Base-by-base conservation (phyloP, 83 land plant genomes). In the Picea engelmannii region DNA sequence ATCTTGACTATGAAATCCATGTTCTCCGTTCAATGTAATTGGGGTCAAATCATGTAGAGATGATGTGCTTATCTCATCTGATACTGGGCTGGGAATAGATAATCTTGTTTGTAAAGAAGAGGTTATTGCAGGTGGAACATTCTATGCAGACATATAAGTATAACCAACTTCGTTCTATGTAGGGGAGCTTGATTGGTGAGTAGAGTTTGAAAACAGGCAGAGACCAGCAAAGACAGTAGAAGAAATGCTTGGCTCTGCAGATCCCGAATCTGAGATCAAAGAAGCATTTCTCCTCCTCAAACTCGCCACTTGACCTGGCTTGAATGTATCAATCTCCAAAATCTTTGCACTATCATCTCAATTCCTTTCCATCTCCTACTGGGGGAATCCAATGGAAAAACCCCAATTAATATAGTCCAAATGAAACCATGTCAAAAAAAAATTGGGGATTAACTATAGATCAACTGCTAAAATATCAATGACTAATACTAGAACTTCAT, bases 221-320 rank as follows among this genome's bases (percentile, higher is more conserved):
- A 21, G 55, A 42, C 76, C 76, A 40, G 20, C 24, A 47, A 0
- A 47, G 52, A 47, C 52, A 20, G 55, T 71, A 2, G 76, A 71
- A 71, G 76, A 70, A 71, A 71, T 71, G 44, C 55, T 71, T 20
- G 76, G 76, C 24, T 71, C 55, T 71, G 55, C 76, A 42, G 76
- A 71, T 7, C 35, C n/a, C 18, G 76, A 71, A 7, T 71, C 55
- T 71, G 76, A 42, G 40, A 6, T 70, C 13, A 62, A 55, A 55
- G 24, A 76, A 76, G 6, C 21, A n/a, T 63, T 20, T 23, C 61
- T 76, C 78, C 62, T 55, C 62, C 61, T 58, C 24, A 59, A 49
- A 18, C 21, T 52, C 21, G 23, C 35, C 44, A 1, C 44, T 38
- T 58, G 47, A 21, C 65, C 7, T 16, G 59, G 78, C 25, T 10